Base-by-base conservation (phyloP, 2,329 filamentous ascomycete species). In the Alternaria panax region DNA sequence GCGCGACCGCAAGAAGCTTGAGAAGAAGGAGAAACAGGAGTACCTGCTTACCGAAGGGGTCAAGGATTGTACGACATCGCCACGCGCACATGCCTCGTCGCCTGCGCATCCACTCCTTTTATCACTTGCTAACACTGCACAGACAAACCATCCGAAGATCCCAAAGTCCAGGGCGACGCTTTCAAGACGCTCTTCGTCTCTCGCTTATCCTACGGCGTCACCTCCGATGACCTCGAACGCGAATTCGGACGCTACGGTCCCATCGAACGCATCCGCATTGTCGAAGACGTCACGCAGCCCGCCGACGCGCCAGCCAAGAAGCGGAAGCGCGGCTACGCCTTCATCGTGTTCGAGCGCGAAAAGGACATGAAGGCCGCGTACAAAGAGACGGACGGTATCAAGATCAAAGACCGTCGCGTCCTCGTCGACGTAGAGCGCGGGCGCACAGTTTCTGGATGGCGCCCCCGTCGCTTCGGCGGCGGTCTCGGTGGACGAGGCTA, bases 341-440 rank as follows among this genome's bases (percentile, higher is more conserved):
- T 99, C 76, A 90, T 99, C 69, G 92, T 98, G 54, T 99, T 94
- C 77, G 94, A 98, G 80, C 90, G 92, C 78, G 95, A 98, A 81
- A 93, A 94, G 80, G 95, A 98, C 78, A 97, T 98, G 93, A 96
- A 96, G 92, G 95, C 93, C 85, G 95, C 95, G 80, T 89, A 97
- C 84, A 96, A 90, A 75, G 87, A 89, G 74, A 88, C 86, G 67
- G 93, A 98, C 85, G 92, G 92, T 67, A 91, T 97, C 74, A 89
- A 90, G 69, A 97, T 99, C 81, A 96, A 93, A 78, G 93, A 96
- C 76, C 89, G 94, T 74, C 89, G 90, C 71, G 92, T 98, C 73
- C 88, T 97, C 75, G 93, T 98, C 73, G 95, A 99, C 76, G 94
- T 98, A 62, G 95, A 99, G 81, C 90, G 95, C 74, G 95, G 95